Conservation (phyloP, 169 alveolate species). For the Plasmodium sp. region DNA sequence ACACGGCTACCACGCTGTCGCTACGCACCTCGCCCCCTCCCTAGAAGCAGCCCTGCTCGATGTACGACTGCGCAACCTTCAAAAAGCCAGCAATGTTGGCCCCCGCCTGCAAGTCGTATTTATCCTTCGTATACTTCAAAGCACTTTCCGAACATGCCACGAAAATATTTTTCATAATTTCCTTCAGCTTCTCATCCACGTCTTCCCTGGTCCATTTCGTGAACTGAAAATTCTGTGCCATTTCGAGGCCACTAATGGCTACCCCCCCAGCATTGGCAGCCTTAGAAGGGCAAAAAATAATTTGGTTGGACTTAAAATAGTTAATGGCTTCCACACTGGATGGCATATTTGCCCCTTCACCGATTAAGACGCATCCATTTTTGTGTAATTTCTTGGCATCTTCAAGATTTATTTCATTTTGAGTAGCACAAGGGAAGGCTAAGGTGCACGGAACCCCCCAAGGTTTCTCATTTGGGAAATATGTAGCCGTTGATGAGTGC, state of each 20-base stretch:
- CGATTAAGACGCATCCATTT: slow-evolving; percentile 81
- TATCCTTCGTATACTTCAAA: slow-evolving; percentile 78
- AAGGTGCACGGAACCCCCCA: slow-evolving; percentile 81
- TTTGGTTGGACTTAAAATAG: slow-evolving; percentile 76
- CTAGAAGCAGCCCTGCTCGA: slow-evolving; percentile 83
- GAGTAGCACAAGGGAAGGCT: slow-evolving; percentile 92
- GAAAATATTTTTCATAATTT: slow-evolving; percentile 84
- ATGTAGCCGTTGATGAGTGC: slow-evolving; percentile 76
- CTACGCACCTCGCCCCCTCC: not conserved
- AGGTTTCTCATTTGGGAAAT: slow-evolving; percentile 79
- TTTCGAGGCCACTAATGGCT: slow-evolving; percentile 90
- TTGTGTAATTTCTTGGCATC: slow-evolving; percentile 82
- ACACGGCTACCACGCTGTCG: not conserved
- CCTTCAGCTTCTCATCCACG: slow-evolving; percentile 83
- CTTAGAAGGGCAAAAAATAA: slow-evolving; percentile 88
- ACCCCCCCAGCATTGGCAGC: slow-evolving; percentile 94
- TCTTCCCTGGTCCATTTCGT: slow-evolving; percentile 85
- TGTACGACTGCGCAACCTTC: slow-evolving; percentile 88
- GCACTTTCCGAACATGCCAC: slow-evolving; percentile 80
- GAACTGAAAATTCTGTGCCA: slow-evolving; percentile 89
- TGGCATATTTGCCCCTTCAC: slow-evolving; percentile 92
- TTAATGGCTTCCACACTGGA: slow-evolving; percentile 85
- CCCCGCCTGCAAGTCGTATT: slow-evolving; percentile 86
- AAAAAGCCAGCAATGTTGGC: slow-evolving; percentile 91
- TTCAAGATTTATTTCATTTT: slow-evolving; percentile 84